Conservation (phyloP, 768 basidiomycete genomes). For the Daedaleopsis nitida region DNA sequence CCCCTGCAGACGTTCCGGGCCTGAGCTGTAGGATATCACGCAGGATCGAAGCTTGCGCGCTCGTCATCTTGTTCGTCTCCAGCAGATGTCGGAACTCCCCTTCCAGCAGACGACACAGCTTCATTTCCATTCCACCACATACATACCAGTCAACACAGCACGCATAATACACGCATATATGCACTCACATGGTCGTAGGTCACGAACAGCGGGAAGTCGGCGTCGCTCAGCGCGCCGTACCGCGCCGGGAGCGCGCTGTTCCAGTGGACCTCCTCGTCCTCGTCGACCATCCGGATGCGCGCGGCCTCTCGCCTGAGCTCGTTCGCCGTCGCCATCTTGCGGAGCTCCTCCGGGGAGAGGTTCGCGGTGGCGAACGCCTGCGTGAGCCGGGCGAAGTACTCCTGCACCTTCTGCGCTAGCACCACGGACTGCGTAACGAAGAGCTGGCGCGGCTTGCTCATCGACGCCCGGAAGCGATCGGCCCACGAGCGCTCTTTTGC, state of each 20-base stretch:
- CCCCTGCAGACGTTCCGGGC: not conserved
- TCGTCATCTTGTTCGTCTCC: not conserved
- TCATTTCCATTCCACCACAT: not conserved
- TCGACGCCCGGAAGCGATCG: slow-evolving; percentile 35
- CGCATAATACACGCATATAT: not conserved
- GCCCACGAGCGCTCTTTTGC: slow-evolving; percentile 59
- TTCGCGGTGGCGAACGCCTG: slow-evolving; percentile 39
- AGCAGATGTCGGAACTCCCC: slow-evolving; percentile 37
- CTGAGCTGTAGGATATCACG: not conserved
- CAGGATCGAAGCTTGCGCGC: not conserved
- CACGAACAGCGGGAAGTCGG: slow-evolving; percentile 70
- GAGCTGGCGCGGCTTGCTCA: slow-evolving; percentile 57
- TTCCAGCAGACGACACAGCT: slow-evolving; percentile 55
- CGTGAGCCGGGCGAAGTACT: slow-evolving; percentile 56
- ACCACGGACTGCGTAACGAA: slow-evolving; percentile 73
- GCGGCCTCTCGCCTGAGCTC: slow-evolving; percentile 5
- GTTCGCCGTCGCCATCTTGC: slow-evolving; percentile 18
- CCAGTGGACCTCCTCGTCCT: slow-evolving; percentile 45
- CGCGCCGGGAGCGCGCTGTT: slow-evolving; percentile 47
- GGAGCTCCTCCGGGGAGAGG: slow-evolving; percentile 42
- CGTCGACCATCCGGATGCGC: slow-evolving; percentile 29
- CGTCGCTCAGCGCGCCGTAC: slow-evolving; percentile 58
- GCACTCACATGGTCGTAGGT: slow-evolving; percentile 61
- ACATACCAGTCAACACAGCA: not conserved
- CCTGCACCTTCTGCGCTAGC: slow-evolving; percentile 70